phyloP scores from a whole-genome alignment of 768 basidiomycete species.

The Fomitopsis serialis region DNA sequence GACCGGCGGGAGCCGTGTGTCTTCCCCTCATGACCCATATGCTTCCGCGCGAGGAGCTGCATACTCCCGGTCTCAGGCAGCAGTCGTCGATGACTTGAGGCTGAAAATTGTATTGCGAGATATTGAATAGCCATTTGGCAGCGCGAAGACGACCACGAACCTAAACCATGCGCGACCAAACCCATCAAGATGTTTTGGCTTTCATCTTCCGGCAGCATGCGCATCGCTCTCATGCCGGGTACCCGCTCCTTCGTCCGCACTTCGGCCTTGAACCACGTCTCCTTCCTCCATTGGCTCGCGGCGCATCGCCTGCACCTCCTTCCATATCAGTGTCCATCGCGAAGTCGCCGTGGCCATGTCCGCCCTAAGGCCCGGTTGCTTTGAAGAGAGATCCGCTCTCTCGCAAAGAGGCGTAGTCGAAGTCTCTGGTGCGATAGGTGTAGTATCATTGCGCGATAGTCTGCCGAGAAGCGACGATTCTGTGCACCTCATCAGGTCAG shows the following conservation, averaged over 20 bases:
- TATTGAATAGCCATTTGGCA: no score
- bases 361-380: not conserved
- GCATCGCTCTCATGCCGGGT: not conserved
- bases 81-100: no score
- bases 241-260: constrained; percentile 5
- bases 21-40: no score
- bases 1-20: no score
- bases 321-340: constrained; percentile 9
- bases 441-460: constrained; percentile 22
- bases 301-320: constrained; percentile 6
- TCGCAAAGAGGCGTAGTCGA: constrained; percentile 28
- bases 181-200: not conserved
- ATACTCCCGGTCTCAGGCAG: no score
- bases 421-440: constrained; percentile 2
- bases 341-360: not conserved
- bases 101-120: no score
- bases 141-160: not conserved
- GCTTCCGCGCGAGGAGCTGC: no score
- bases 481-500: constrained; percentile 17
- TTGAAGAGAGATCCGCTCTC: constrained; percentile 25
- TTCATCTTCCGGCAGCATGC: no score
- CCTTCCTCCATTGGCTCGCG: constrained; percentile 3
- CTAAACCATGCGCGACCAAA: not conserved
- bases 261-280: constrained; percentile 6
- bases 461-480: constrained; percentile 33